Evolutionary conservation across 192 early-diverging fungal species (phyloP), one percentile per base, ranked within the genome.

Genomic region (Rhizoclosmatium globosum): DNA sequence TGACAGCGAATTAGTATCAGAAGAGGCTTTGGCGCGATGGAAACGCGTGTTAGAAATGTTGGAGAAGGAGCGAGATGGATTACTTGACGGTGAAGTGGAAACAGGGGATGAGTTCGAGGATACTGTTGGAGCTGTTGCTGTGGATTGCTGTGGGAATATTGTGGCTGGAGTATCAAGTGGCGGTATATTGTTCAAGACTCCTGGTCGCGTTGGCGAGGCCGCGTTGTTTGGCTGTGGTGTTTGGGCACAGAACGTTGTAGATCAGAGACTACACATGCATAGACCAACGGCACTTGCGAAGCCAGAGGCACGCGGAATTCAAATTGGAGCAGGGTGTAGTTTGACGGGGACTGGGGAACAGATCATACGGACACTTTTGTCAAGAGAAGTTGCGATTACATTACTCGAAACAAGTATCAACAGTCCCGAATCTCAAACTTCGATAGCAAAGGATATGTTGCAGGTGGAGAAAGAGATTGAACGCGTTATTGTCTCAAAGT

Each of bases 101-200:
- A 70, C 64, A 41, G 46, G 41, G 38, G 47, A 64, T n/a, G 39
- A 50, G 17, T 70, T 59, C 38, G 46, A 82, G 53, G 96, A 97
- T 70, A 98, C 96, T n/a, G 95, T 98, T 2, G 96, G 96, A 0
- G 94, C 94, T 0, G 90, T 98, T 62, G 93, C 91, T 64, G 81
- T 95, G 2, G 94, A 95, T 71, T 17, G 17, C 3, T 38, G 64
- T 7, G 95, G 94, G 4, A 84, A 87, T 60, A 80, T 95, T 17
- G 87, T 91, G 0, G 83, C 94, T 1, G 94, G 92, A 2, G 95
- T 97, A 1, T 94, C 92, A 78, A 94, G 92, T 62, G 96, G 96
- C 31, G 96, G 96, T 0, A 95, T 97, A 66, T 89, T 92, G 1
- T 85, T 97, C 31, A 98, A 79, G 83, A 85, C 23, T 19, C 92